Evolutionary conservation across 1,139 yeast genomes (phyloP), one percentile per base, ranked within the genome.

Genomic region (Arxiozyma bovina): DNA sequence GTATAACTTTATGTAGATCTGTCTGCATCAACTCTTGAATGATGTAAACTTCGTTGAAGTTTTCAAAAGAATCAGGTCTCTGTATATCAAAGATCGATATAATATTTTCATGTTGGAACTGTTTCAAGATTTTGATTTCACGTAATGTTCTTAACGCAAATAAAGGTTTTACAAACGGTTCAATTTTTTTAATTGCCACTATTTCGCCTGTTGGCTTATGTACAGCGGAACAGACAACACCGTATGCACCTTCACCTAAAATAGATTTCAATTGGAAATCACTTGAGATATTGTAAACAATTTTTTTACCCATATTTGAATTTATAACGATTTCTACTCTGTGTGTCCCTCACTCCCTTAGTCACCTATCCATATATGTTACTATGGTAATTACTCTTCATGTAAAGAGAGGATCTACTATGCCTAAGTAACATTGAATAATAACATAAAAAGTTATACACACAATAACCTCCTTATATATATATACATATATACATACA

Each of bases 211-310:
- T 81, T 4, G 98, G 97, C 63, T 81, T 80, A 71, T 93, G 96
- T 20, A 85, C 73, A 0, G 98, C 99, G 27, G 95, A 84, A 66
- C 98, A 91, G 22, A 93, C 99, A 18, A 93, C 82, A 4, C 99
- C 99, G 66, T 93, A 93, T 1, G 99, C 99, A n/a, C 99, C 99
- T 70, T 91, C 97, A 7, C 99, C 99, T 17, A 89, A 75, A 58
- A 90, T 80, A 61, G 87, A 89, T 52, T 84, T 76, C 53, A 91
- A 83, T 69, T 87, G 90, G 71, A 91, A 91, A 67, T 88, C 91
- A 60, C 87, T 90, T 50, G 93, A 83, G 41, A 93, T 94, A 66
- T 90, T 88, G 75, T 91, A 91, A 18, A 91, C 79, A 52, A 87
- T 80, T 64, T 80, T 79, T 56, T 66, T 67, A 53, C 69, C 70